These are phyloP conservation scores for Ramalina peruviana DNA, from an alignment of 495 filamentous ascomycete genomes.

Conservation along the genomic window DNA sequence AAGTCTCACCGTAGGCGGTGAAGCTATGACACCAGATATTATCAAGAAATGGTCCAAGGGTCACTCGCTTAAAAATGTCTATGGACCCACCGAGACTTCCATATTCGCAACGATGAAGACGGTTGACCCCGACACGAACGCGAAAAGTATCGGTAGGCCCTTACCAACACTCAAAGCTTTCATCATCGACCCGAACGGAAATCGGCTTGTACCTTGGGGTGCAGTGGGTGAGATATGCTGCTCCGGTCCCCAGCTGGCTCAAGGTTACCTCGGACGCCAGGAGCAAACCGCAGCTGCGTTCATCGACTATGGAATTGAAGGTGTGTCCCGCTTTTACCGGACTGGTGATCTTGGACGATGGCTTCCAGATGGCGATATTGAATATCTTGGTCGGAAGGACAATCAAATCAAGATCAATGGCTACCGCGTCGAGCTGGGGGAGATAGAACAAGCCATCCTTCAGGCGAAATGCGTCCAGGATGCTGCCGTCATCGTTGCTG, in stretches of 20 bases:
- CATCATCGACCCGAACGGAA: constrained; percentile 19
- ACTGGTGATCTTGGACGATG: constrained; percentile 26
- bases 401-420: constrained; percentile 35
- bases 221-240: constrained; percentile 33
- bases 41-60: constrained; percentile 16
- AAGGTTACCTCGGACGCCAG: constrained; percentile 24
- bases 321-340: constrained; percentile 21
- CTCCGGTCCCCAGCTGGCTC: constrained; percentile 27
- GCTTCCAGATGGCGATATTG: constrained; percentile 22
- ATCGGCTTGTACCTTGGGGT: constrained; percentile 25
- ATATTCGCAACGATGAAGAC: constrained; percentile 19
- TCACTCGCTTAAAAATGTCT: constrained; percentile 22
- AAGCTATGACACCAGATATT: constrained; percentile 15
- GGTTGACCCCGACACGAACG: constrained; percentile 19
- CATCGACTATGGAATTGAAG: constrained; percentile 11
- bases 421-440: constrained; percentile 31
- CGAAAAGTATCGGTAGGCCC: constrained; percentile 25
- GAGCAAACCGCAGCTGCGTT: constrained; percentile 20
- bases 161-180: constrained; percentile 25
- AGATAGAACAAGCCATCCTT: constrained; percentile 23
- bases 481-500: not conserved
- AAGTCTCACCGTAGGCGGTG: constrained; percentile 18
- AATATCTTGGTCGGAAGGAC: constrained; percentile 29
- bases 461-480: constrained; percentile 1
- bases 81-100: constrained; percentile 25